Percentiles rank a stretch among this genome's conserved stretches.
Conservation (phyloP, 352 stramenopile species). For the Phytophthora tentaculata region DNA sequence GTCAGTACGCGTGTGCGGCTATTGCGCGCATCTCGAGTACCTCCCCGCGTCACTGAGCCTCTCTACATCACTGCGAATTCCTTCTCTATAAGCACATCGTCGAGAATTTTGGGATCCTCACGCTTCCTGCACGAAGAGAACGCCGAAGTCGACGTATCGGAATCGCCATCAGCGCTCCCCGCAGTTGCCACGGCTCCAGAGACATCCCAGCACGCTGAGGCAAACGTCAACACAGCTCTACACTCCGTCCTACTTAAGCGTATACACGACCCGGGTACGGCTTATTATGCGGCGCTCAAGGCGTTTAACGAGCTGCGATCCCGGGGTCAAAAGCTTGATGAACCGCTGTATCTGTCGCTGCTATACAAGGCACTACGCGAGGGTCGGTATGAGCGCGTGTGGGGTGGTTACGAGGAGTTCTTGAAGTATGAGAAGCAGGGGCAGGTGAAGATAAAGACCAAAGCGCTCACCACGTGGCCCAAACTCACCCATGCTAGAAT, state of each 20-base stretch:
- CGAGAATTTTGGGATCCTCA: not conserved
- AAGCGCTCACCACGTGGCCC: slow-evolving; percentile 44
- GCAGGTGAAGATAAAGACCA: slow-evolving; percentile 26
- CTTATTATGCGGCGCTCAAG: slow-evolving; percentile 39
- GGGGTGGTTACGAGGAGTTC: slow-evolving; percentile 49
- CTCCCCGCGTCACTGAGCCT: not conserved
- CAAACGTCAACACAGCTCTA: not conserved
- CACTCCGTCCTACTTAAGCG: not conserved
- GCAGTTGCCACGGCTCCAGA: not conserved
- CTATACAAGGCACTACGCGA: slow-evolving; percentile 67
- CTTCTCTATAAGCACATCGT: too few relatives aligned
- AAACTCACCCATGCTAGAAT: slow-evolving; percentile 49
- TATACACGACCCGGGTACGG: slow-evolving; percentile 14
- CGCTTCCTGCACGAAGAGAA: slow-evolving; percentile 23
- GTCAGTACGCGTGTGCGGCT: slow-evolving; percentile 16
- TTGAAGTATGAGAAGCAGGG: slow-evolving; percentile 37
- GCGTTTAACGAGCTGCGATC: slow-evolving; percentile 40
- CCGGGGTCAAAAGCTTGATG: slow-evolving; percentile 28
- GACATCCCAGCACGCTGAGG: not conserved
- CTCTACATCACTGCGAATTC: slow-evolving; percentile 1
- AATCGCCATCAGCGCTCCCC: not conserved
- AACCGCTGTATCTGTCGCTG: slow-evolving; percentile 60
- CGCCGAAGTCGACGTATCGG: not conserved
- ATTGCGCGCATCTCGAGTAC: slow-evolving; percentile 7
- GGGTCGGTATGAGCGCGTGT: slow-evolving; percentile 37